Percentiles rank a stretch among this genome's conserved stretches.
Conservation (phyloP, 2,329 filamentous ascomycete species). For the Phyllosticta citriasiana region DNA sequence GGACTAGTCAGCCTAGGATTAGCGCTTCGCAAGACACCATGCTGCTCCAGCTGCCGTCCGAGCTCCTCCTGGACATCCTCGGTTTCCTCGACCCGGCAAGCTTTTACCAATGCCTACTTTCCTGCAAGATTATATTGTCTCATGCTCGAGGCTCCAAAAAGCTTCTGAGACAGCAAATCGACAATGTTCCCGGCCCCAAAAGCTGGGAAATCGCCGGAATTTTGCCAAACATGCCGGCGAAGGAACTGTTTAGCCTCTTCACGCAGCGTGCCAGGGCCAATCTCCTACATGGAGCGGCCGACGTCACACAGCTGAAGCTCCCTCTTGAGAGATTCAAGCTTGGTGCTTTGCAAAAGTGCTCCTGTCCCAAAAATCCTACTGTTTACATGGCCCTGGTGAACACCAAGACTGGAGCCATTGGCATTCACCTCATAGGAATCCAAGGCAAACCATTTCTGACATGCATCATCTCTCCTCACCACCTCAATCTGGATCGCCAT, state of each 20-base stretch:
- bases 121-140: slow-evolving; percentile 15
- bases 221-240: neutral
- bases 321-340: neutral
- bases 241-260: neutral
- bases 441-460: neutral
- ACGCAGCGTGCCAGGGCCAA: neutral
- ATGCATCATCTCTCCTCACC: slow-evolving; percentile 2
- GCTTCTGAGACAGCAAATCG: slow-evolving; percentile 14
- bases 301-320: neutral
- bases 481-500: neutral
- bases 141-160: slow-evolving; percentile 14
- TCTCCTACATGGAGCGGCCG: slow-evolving; percentile 1
- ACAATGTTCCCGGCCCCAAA: slow-evolving; percentile 11
- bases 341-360: slow-evolving; percentile 2
- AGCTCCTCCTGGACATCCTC: slow-evolving; percentile 16
- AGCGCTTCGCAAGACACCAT: neutral
- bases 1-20: neutral
- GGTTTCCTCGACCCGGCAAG: slow-evolving; percentile 16
- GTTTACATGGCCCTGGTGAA: slow-evolving; percentile 1
- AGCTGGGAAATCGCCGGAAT: neutral
- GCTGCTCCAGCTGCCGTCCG: slow-evolving; percentile 16
- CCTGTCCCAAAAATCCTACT: neutral
- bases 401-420: neutral
- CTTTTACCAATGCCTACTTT: slow-evolving; percentile 15
- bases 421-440: neutral